These are phyloP conservation scores for Gleditsia sinensis DNA, from an alignment of 306 rosid species.

Conservation along the genomic window DNA sequence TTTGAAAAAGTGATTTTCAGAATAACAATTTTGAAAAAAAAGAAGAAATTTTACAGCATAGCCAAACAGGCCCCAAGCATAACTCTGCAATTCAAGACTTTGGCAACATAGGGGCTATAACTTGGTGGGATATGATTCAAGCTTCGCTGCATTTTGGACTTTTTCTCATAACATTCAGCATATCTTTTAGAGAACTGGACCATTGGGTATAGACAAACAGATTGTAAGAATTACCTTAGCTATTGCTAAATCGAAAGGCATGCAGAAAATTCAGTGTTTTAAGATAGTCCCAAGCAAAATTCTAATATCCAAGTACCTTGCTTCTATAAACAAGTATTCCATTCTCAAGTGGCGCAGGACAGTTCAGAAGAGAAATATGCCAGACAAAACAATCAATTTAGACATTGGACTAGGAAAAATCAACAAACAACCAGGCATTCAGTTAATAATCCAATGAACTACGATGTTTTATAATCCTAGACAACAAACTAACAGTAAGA, in stretches of 20 bases:
- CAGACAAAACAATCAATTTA: not conserved
- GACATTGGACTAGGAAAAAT: not conserved
- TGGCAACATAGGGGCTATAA: not conserved
- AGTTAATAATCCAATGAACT: not conserved
- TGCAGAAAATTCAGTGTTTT: conserved; percentile 1
- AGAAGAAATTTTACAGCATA: not conserved
- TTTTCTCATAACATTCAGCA: not conserved
- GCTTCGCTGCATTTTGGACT: not conserved
- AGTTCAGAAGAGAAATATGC: not conserved
- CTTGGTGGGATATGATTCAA: not conserved
- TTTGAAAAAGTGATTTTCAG: not conserved
- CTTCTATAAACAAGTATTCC: not conserved
- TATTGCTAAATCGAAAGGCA: not conserved
- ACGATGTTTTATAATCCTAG: not conserved
- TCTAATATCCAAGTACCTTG: not conserved
- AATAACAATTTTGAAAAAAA: not conserved
- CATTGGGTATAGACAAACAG: not conserved
- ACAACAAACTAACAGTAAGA: not conserved
- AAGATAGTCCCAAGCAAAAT: not conserved
- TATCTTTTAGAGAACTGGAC: not conserved
- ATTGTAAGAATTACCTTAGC: not conserved
- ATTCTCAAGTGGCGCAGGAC: not conserved
- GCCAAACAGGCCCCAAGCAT: no score
- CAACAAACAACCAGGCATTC: not conserved
- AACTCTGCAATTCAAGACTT: conserved; percentile 10